Percentiles rank a stretch among this genome's conserved stretches.
Conservation (phyloP, 2,329 filamentous ascomycete species). For the Furcasterigmium furcatum region DNA sequence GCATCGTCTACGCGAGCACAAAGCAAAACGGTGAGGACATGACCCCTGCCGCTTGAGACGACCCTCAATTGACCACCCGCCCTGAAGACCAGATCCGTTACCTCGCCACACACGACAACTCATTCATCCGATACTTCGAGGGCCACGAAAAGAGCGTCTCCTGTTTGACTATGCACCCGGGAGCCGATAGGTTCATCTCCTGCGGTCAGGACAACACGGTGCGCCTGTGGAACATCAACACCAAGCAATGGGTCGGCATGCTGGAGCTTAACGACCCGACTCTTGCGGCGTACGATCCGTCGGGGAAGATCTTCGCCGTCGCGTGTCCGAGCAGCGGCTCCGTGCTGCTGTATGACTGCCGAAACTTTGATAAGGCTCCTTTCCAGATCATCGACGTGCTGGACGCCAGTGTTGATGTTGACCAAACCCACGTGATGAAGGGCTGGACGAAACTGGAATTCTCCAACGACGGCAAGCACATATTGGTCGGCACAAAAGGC, state of each 20-base stretch:
- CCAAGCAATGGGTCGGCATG: conserved; percentile 75
- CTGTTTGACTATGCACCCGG: conserved; percentile 77
- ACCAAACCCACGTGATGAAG: conserved; percentile 56
- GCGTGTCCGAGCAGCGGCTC: conserved; percentile 77
- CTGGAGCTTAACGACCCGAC: conserved; percentile 78
- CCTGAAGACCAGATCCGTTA: conserved; percentile 58
- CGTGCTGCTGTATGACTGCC: conserved; percentile 86
- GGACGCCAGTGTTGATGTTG: conserved; percentile 45
- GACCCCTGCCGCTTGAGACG: background rate
- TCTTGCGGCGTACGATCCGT: conserved; percentile 87
- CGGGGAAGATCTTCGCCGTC: conserved; percentile 86
- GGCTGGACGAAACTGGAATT: conserved; percentile 94
- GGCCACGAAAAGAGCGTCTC: conserved; percentile 87
- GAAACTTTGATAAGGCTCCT: conserved; percentile 89
- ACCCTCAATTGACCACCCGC: background rate
- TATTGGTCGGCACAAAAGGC: conserved; percentile 81
- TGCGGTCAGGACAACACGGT: conserved; percentile 90
- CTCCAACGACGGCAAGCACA: conserved; percentile 87
- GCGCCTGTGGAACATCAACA: conserved; percentile 83
- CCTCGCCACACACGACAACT: conserved; percentile 91
- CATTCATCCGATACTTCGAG: conserved; percentile 93
- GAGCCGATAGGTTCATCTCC: conserved; percentile 87
- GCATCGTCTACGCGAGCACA: conserved; percentile 93
- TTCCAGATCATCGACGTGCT: conserved; percentile 83
- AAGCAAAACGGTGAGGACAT: conserved; percentile 73